These are phyloP conservation scores for Oropetium thomaeum DNA, from an alignment of 176 grass and related monocot genomes.

Conservation along the genomic window DNA sequence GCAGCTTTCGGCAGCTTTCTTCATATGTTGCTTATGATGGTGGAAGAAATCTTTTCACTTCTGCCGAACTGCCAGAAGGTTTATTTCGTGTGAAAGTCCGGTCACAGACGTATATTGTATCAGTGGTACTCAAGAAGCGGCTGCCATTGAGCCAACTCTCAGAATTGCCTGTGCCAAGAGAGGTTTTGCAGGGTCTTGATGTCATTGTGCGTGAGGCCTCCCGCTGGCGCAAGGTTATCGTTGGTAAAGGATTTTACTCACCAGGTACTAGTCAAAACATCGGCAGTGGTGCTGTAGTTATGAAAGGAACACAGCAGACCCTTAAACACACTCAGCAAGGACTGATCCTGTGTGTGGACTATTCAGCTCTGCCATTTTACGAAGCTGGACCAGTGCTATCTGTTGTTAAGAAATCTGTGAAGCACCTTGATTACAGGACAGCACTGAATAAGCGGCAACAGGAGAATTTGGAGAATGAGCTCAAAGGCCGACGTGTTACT, in stretches of 20 bases:
- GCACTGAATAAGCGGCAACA: neutral
- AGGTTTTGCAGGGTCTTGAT: constrained; percentile 61
- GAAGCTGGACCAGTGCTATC: constrained; percentile 38
- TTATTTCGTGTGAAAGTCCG: constrained; percentile 35
- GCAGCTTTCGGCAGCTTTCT: constrained; percentile 27
- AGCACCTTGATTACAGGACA: constrained; percentile 3
- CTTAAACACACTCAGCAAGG: constrained; percentile 46
- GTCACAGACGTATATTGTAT: constrained; percentile 41
- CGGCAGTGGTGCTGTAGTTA: constrained; percentile 29
- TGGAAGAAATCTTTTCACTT: constrained; percentile 45
- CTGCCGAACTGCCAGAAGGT: constrained; percentile 41
- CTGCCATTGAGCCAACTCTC: constrained; percentile 46
- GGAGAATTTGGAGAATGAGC: constrained; percentile 9
- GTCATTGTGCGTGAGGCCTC: constrained; percentile 56
- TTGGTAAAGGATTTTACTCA: constrained; percentile 54
- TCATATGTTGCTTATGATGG: constrained; percentile 58
- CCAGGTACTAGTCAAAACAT: neutral
- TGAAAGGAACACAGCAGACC: constrained; percentile 51
- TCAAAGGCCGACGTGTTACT: constrained; percentile 48
- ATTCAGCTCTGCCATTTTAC: constrained; percentile 55
- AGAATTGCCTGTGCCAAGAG: constrained; percentile 48
- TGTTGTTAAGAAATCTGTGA: neutral
- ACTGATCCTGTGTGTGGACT: constrained; percentile 48
- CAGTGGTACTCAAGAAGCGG: constrained; percentile 47
- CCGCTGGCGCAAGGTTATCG: constrained; percentile 37